Evolutionary conservation across 768 basidiomycete species (phyloP).

Genomic region (Serendipita indica): DNA sequence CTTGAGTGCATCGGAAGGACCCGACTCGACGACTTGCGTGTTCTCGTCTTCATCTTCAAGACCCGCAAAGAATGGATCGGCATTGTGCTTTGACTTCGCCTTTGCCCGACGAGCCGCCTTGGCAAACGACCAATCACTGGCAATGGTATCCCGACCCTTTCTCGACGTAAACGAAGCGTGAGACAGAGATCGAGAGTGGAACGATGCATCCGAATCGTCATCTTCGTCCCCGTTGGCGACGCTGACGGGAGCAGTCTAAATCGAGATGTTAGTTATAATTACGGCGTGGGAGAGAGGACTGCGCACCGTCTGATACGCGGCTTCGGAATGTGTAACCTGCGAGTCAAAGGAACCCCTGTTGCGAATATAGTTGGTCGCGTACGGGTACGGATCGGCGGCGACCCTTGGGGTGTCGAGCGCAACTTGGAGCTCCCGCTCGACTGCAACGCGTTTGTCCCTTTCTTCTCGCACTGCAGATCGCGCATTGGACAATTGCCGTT

Average conservation of each 20-base stretch:
- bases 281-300: not conserved
- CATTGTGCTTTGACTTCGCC: not conserved
- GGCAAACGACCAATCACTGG: not conserved
- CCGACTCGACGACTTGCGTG: not conserved
- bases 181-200: slow-evolving; percentile 2
- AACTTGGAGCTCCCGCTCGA: not conserved
- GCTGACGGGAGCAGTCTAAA: not conserved
- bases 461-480: not conserved
- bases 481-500: not conserved
- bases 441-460: not conserved
- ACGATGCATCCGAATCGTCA: not conserved
- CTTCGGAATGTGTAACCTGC: not conserved
- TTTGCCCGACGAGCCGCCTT: not conserved
- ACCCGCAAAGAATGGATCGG: not conserved
- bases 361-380: not conserved
- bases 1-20: not conserved
- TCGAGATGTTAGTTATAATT: not conserved
- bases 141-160: not conserved
- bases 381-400: not conserved
- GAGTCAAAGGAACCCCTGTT: not conserved
- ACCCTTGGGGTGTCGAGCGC: not conserved
- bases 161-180: not conserved
- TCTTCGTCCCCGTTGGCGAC: not conserved
- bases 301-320: too few relatives aligned
- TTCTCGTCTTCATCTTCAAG: not conserved